These are phyloP conservation scores for Yarrowia keelungensis DNA, from an alignment of 805 yeast species.

Conservation along the genomic window DNA sequence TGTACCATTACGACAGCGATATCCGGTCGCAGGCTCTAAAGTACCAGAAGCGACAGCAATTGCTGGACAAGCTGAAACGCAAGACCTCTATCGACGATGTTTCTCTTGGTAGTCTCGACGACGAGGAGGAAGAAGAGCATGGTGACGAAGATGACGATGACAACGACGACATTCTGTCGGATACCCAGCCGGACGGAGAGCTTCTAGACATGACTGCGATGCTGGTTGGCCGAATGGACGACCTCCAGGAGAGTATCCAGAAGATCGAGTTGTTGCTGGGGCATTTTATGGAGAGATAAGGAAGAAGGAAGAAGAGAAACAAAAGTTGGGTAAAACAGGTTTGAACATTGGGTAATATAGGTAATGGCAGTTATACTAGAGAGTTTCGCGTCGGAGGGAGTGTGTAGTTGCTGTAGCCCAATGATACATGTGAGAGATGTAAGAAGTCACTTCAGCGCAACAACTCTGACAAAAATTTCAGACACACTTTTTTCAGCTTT, in stretches of 20 bases:
- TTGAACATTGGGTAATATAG: conserved; percentile 28
- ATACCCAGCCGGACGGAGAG: conserved; percentile 32
- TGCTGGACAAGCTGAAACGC: conserved; percentile 23
- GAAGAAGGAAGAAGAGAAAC: not conserved
- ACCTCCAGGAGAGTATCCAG: conserved; percentile 30
- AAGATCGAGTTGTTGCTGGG: conserved; percentile 30
- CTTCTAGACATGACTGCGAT: conserved; percentile 32
- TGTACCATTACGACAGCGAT: conserved; percentile 27
- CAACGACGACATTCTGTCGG: conserved; percentile 23
- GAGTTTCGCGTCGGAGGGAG: no score
- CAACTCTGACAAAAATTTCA: no score
- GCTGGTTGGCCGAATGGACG: conserved; percentile 28
- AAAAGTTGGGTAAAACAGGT: not conserved
- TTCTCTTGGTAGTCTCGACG: conserved; percentile 28
- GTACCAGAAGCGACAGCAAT: conserved; percentile 29
- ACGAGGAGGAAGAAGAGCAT: conserved; percentile 23
- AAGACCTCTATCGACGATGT: conserved; percentile 29
- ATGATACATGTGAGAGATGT: no score
- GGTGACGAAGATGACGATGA: conserved; percentile 11
- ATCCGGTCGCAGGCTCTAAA: conserved; percentile 18
- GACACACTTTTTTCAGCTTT: no score
- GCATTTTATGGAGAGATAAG: conserved; percentile 19
- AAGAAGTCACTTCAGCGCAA: no score
- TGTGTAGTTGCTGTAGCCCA: not conserved
- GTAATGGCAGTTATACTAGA: not conserved